Percentiles rank a stretch among this genome's conserved stretches.
Conservation (phyloP, 345 rosid species). For the Stellera chamaejasme region DNA sequence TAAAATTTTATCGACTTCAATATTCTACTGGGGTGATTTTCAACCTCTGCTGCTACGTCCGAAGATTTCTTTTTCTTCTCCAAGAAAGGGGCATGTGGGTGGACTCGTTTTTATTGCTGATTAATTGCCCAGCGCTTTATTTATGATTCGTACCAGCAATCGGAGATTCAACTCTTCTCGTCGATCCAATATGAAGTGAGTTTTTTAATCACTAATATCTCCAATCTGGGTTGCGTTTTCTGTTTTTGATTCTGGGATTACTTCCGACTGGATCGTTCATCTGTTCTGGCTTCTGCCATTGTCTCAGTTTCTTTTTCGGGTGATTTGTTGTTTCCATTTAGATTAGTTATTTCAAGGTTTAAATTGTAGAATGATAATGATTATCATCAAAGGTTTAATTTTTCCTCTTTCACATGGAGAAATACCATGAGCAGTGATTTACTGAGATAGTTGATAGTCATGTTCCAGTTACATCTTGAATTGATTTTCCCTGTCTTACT, state of each 20-base stretch:
- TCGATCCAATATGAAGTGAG: slow-evolving; percentile 53
- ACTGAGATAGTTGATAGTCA: too few relatives aligned
- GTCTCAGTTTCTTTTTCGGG: not conserved
- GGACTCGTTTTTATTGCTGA: slow-evolving; percentile 11
- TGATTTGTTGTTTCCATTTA: not conserved
- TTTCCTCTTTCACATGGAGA: too few relatives aligned
- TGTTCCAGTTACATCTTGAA: slow-evolving; percentile 9
- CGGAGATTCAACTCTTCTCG: slow-evolving; percentile 19
- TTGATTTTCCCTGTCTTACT: slow-evolving; percentile 7
- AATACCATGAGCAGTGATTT: too few relatives aligned
- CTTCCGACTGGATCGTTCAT: not conserved
- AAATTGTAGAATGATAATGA: too few relatives aligned
- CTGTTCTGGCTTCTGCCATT: not conserved
- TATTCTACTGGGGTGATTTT: not conserved
- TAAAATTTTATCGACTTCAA: not conserved
- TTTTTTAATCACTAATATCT: not conserved
- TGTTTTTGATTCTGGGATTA: not conserved
- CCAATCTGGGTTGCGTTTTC: not conserved
- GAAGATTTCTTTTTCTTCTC: not conserved
- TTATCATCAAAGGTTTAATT: too few relatives aligned
- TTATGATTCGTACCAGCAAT: slow-evolving; percentile 32
- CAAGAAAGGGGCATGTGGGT: slow-evolving; percentile 14
- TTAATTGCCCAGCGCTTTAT: slow-evolving; percentile 12
- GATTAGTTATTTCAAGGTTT: not conserved
- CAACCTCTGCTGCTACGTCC: slow-evolving; percentile 10